Percentiles rank a stretch among this genome's conserved stretches.
Evolutionary conservation across 2,329 filamentous ascomycete species (phyloP).

Genomic region (Colletotrichum salicis): DNA sequence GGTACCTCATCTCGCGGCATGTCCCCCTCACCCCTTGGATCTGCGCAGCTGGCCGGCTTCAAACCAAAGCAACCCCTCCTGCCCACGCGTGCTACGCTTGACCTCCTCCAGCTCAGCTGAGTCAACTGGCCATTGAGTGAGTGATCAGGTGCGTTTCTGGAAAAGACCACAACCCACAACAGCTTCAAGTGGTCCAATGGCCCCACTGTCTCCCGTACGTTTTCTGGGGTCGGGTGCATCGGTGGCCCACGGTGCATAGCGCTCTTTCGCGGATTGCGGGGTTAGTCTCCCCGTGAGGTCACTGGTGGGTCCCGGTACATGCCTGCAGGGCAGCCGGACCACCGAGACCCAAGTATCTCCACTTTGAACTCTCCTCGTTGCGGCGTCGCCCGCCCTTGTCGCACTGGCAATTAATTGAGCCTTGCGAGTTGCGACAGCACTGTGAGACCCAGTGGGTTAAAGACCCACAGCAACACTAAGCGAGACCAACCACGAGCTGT

Average conservation of each 20-base stretch:
- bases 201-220: slow-evolving; percentile 36
- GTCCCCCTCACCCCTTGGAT: slow-evolving; percentile 7
- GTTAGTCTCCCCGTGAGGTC: slow-evolving; percentile 37
- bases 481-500: slow-evolving; percentile 11
- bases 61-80: slow-evolving; percentile 1
- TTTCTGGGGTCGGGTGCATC: slow-evolving; percentile 43
- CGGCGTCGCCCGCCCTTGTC: neutral
- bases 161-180: slow-evolving; percentile 34
- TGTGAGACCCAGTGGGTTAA: neutral
- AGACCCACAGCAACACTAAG: slow-evolving; percentile 2
- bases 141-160: slow-evolving; percentile 35
- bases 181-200: slow-evolving; percentile 35
- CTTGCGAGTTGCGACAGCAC: neutral
- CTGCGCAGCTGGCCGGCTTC: slow-evolving; percentile 17
- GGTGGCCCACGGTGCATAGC: slow-evolving; percentile 32
- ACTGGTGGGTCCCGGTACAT: slow-evolving; percentile 35
- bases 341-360: slow-evolving; percentile 27
- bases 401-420: neutral
- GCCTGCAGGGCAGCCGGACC: slow-evolving; percentile 18
- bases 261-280: slow-evolving; percentile 41
- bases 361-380: neutral
- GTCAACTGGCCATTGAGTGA: slow-evolving; percentile 16
- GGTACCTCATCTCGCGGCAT: slow-evolving; percentile 9
- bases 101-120: slow-evolving; percentile 14
- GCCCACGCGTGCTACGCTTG: no score